Evolutionary conservation across 2,329 filamentous ascomycete genomes (phyloP), one percentile per base, ranked within the genome.

Genomic region (Penicillium frequentans): DNA sequence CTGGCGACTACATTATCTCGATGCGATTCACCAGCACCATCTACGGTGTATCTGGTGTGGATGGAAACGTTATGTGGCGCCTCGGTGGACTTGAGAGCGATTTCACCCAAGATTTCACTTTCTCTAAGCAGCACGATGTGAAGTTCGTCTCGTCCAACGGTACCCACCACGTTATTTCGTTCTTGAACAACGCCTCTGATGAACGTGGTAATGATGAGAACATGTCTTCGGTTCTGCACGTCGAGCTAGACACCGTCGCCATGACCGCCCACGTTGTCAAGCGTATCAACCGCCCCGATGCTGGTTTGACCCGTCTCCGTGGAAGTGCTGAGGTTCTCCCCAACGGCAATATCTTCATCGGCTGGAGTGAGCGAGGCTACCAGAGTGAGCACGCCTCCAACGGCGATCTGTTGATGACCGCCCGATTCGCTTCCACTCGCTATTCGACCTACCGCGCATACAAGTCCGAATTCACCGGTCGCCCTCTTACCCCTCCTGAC

Each of bases 371-470:
- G 37, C 52, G 64, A 3, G 73, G 73, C 21, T 75, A 74, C 57
- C 67, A 72, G 8, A 73, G 66, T 35, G 75, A 77, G 44, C 68
- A 72, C 52, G 65, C 67, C 0, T 58, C 69, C 1, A 64, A 73
- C n/a, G 75, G 75, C 11, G 65, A 69, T 26, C 27, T 72, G 5
- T 56, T 75, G 24, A 72, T 76, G 68, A 71, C 74, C 29, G 73
- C 73, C 11, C 65, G 61, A 14, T 78, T 77, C 48, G 61, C 58
- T 7, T 71, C 69, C 3, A 50, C 60, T 0, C 68, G 70, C 11
- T 74, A 75, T 55, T 71, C 69, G 29, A 75, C 72, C 16, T 79
- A 79, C 60, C 73, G 76, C 19, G 63, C 74, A 1, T 78, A 73
- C 64, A 78, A 78, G 55, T 68, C 57, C 19, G 63, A 70, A 26